Conservation (phyloP, 2,329 filamentous ascomycete genomes). For the Saccharata proteae region DNA sequence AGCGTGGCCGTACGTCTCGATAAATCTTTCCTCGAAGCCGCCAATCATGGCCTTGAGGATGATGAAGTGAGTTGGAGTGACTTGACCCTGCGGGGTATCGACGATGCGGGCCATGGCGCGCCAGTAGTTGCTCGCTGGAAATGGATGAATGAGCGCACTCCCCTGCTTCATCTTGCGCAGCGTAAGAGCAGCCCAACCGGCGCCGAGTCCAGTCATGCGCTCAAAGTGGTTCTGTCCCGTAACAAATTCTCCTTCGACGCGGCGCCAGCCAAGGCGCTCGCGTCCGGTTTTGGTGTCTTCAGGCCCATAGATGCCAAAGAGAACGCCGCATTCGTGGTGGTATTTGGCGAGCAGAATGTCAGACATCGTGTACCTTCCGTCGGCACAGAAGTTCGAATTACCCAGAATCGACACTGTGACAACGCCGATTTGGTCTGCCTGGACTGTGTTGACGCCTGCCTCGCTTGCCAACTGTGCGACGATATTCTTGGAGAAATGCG, state of each 20-base stretch:
- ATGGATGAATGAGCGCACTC: constrained; percentile 29
- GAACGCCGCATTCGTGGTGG: constrained; percentile 64
- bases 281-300: constrained; percentile 48
- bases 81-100: constrained; percentile 51
- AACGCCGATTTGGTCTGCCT: constrained; percentile 65
- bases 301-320: constrained; percentile 71
- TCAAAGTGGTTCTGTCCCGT: constrained; percentile 64
- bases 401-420: constrained; percentile 33
- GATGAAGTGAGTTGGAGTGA: constrained; percentile 35
- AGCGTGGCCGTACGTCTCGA: constrained; percentile 69
- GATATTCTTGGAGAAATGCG: constrained; percentile 61
- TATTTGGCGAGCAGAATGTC: constrained; percentile 85
- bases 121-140: constrained; percentile 80
- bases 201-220: constrained; percentile 71
- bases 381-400: constrained; percentile 1
- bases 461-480: constrained; percentile 46
- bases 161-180: constrained; percentile 56
- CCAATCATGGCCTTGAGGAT: constrained; percentile 42
- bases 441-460: constrained; percentile 23
- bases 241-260: constrained; percentile 37
- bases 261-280: constrained; percentile 20
- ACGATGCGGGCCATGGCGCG: constrained; percentile 60
- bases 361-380: constrained; percentile 50
- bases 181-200: constrained; percentile 72
- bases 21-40: constrained; percentile 55